Conservation (phyloP, 2,329 filamentous ascomycete genomes). For the Pyricularia grisea region DNA sequence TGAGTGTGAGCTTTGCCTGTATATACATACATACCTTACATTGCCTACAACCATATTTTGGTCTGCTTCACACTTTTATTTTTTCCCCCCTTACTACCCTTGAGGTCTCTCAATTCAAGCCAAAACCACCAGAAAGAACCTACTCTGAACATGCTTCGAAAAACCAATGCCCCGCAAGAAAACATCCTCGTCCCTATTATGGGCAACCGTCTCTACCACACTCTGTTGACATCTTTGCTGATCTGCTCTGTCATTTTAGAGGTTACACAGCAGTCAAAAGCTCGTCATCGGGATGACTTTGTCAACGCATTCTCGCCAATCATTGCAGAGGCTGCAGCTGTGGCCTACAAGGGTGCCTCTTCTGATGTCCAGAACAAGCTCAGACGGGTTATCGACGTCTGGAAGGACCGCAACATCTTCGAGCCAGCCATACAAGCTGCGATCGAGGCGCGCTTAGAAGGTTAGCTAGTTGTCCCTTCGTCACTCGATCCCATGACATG, state of each 20-base stretch:
- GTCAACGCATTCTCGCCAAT: conserved; percentile 84
- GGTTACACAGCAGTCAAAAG: conserved; percentile 93
- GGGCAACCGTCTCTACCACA: conserved; percentile 5
- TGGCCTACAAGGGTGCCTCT: conserved; percentile 85
- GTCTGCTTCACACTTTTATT: background rate
- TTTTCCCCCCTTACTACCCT: background rate
- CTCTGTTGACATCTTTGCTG: conserved; percentile 5
- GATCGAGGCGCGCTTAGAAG: conserved; percentile 70
- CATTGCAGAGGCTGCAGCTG: conserved; percentile 79
- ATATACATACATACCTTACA: background rate
- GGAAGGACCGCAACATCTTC: conserved; percentile 81
- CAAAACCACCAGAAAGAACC: background rate
- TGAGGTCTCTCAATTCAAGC: too few relatives aligned
- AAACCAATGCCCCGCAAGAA: background rate
- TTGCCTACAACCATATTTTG: background rate
- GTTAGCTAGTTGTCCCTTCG: conserved; percentile 34
- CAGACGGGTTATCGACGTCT: conserved; percentile 84
- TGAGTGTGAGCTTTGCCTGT: conserved; percentile 31
- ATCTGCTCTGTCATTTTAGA: conserved; percentile 41
- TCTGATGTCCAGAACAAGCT: conserved; percentile 83
- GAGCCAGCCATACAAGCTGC: conserved; percentile 69
- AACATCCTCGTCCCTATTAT: background rate
- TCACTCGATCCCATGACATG: background rate
- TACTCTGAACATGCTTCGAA: background rate
- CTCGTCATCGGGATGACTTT: conserved; percentile 86